Evolutionary conservation across 208 protist species (phyloP), one percentile per base, ranked within the genome.

Genomic region (Phytomonas sp.): DNA sequence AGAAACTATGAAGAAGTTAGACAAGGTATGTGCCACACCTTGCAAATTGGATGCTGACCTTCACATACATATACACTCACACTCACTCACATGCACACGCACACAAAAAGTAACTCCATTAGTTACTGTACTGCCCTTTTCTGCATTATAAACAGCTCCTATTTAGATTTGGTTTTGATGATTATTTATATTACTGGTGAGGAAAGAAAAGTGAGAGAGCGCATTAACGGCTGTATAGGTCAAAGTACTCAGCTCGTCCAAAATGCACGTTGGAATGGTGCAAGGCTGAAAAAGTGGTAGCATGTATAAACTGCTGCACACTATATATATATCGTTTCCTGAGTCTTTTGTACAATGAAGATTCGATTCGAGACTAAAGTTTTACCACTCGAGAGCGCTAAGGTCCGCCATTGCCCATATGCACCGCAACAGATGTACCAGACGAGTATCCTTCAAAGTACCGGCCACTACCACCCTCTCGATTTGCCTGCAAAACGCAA

Each of bases 401-500:
- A 72, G 67, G 66, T 88, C 81, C 17, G 85, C 81, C 17, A 75
- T 79, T 1, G 32, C 68, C 85, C 87, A 92, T 20, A 94, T 60
- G 36, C 69, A 73, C 0, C 75, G 80, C 70, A 94, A 64, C 62
- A 90, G 33, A 7, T 59, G 40, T 46, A 37, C 64, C 29, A 85
- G 66, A 5, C 82, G 81, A 13, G 15, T 15, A 70, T 92, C 81
- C 13, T 40, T 40, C 64, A 87, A 60, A 34, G 70, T 84, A 17
- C 75, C 84, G 7, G 89, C 84, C 63, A 82, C 67, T 5, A 90
- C 60, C 62, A 72, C 74, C 40, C 65, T 28, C 63, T 94, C 86
- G 20, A 92, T 61, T 4, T 73, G 84, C 6, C 75, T 75, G 60
- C 84, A 84, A 59, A 95, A 85, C 28, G 84, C 84, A 5, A 87